phyloP scores from a whole-genome alignment of 306 rosid species.

The Trifolium dubium region DNA sequence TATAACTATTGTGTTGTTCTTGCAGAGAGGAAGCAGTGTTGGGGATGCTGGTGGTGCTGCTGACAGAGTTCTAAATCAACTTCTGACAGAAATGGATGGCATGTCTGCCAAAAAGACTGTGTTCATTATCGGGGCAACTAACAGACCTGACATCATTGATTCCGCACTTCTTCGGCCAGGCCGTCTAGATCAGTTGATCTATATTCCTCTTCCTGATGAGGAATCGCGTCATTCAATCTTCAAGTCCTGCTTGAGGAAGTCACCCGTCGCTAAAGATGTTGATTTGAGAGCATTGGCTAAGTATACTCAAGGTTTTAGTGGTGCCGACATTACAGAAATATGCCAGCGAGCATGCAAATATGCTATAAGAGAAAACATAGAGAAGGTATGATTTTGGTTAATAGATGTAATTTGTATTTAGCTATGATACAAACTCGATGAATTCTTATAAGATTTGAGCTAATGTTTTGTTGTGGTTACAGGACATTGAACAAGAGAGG shows the following conservation, averaged over 20 bases:
- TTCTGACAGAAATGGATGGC: slow-evolving; percentile 66
- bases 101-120: slow-evolving; percentile 63
- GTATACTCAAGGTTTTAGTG: slow-evolving; percentile 65
- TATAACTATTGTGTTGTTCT: slow-evolving; percentile 7
- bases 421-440: not conserved
- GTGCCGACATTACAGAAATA: slow-evolving; percentile 67
- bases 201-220: slow-evolving; percentile 69
- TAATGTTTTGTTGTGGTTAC: slow-evolving; percentile 18
- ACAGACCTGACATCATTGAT: slow-evolving; percentile 65
- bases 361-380: slow-evolving; percentile 68
- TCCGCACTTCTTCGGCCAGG: slow-evolving; percentile 68
- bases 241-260: slow-evolving; percentile 65
- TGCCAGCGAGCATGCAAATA: slow-evolving; percentile 67
- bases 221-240: slow-evolving; percentile 60
- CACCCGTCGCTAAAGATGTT: slow-evolving; percentile 61
- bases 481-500: slow-evolving; percentile 63
- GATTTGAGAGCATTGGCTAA: slow-evolving; percentile 57
- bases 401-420: not conserved
- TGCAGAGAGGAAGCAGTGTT: slow-evolving; percentile 58
- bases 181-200: slow-evolving; percentile 65
- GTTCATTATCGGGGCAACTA: slow-evolving; percentile 67
- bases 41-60: slow-evolving; percentile 69
- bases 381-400: slow-evolving; percentile 48
- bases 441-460: slow-evolving; percentile 16
- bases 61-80: slow-evolving; percentile 64